A percentile compares a stretch with the other conserved stretches of the same genome.
Evolutionary conservation across 2,329 filamentous ascomycete genomes (phyloP).

Genomic region (Nemania bipapillata): DNA sequence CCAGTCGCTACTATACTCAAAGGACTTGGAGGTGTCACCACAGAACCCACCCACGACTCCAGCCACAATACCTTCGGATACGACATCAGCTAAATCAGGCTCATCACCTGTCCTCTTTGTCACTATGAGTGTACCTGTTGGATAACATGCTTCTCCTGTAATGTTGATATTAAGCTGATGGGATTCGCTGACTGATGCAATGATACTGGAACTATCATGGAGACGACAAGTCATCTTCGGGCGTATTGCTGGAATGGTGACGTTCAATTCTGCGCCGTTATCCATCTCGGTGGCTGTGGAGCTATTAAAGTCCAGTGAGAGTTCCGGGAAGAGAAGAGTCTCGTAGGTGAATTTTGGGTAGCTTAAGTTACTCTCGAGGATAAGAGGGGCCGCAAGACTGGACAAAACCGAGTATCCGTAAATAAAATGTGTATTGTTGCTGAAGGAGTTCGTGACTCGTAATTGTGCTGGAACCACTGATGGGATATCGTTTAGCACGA

Average conservation of each 20-base stretch:
- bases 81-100: too few relatives aligned
- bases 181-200: neutral
- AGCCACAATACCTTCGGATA: too few relatives aligned
- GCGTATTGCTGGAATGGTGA: constrained; percentile 18
- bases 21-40: too few relatives aligned
- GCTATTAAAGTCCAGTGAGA: neutral
- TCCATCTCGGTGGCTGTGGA: too few relatives aligned
- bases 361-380: constrained; percentile 51
- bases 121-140: neutral
- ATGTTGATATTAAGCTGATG: neutral
- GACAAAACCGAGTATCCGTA: neutral
- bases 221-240: constrained; percentile 41
- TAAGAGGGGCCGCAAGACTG: constrained; percentile 45
- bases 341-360: constrained; percentile 55
- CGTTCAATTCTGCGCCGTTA: neutral
- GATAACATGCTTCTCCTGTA: neutral
- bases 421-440: neutral
- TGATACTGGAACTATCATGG: too few relatives aligned
- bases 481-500: neutral
- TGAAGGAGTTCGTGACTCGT: neutral
- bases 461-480: neutral
- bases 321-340: constrained; percentile 44
- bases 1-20: neutral
- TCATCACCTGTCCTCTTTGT: too few relatives aligned
- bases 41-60: too few relatives aligned